Conservation (phyloP, 306 rosid genomes). For the Betula pendula region DNA sequence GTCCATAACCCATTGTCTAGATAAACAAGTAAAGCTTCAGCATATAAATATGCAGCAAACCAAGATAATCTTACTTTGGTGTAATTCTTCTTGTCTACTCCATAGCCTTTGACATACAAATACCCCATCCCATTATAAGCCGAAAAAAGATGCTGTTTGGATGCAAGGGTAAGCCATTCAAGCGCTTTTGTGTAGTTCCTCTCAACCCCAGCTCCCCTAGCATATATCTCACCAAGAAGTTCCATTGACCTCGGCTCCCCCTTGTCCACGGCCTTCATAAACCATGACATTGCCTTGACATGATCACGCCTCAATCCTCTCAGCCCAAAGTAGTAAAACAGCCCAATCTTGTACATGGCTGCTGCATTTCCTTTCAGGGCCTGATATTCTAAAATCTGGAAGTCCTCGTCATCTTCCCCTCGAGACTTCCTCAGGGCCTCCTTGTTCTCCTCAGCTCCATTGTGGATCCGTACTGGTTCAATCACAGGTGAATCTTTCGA, state of each 20-base stretch:
- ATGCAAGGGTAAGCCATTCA: conserved; percentile 90
- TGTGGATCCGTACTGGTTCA: conserved; percentile 87
- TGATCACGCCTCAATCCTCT: conserved; percentile 95
- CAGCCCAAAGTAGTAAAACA: conserved; percentile 93
- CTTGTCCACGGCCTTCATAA: conserved; percentile 87
- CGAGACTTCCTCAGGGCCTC: conserved; percentile 83
- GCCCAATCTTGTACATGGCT: conserved; percentile 93
- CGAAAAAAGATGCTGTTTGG: conserved; percentile 71
- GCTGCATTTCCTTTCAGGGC: conserved; percentile 93
- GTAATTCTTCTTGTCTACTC: conserved; percentile 83
- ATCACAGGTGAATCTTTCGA: conserved; percentile 84
- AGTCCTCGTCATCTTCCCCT: conserved; percentile 96
- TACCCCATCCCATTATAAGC: conserved; percentile 97
- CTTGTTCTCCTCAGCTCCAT: conserved; percentile 92
- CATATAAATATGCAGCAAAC: conserved; percentile 5
- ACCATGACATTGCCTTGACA: conserved; percentile 78
- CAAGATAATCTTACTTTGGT: conserved; percentile 59
- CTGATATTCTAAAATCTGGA: conserved; percentile 90
- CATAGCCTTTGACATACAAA: conserved; percentile 90
- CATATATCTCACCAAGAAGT: conserved; percentile 92
- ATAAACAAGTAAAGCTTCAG: not conserved
- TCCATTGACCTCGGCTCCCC: conserved; percentile 97
- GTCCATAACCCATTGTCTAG: not conserved
- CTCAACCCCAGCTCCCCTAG: conserved; percentile 94
- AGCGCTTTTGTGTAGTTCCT: conserved; percentile 90